Percentiles rank a stretch among this genome's conserved stretches.
Evolutionary conservation across 192 early-diverging fungal genomes (phyloP).

Genomic region (Helicostylum pulchrum): DNA sequence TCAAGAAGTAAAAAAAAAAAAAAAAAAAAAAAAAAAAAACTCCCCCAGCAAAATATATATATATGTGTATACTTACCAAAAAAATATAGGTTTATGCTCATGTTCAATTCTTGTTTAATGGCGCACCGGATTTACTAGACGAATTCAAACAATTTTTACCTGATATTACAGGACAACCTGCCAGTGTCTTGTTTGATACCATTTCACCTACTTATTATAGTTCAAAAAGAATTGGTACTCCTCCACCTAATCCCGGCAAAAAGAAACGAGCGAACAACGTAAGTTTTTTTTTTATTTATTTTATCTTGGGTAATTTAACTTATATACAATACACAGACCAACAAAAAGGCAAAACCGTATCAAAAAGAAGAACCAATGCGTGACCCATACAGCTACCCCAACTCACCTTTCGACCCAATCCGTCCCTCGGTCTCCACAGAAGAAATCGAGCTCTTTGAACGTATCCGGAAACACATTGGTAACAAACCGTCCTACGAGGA

Average conservation of each 20-base stretch:
- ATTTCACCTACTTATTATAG: neutral
- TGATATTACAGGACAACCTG: constrained; percentile 67
- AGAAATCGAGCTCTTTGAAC: constrained; percentile 94
- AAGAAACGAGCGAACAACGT: constrained; percentile 29
- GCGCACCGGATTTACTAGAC: constrained; percentile 84
- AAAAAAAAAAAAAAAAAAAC: no score
- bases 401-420: constrained; percentile 25
- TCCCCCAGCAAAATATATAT: neutral
- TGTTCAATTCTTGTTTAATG: constrained; percentile 85
- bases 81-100: constrained; percentile 80
- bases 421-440: constrained; percentile 55
- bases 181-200: constrained; percentile 9
- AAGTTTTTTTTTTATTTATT: neutral
- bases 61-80: neutral
- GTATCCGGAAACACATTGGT: constrained; percentile 80
- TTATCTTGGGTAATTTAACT: neutral
- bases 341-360: constrained; percentile 18
- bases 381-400: constrained; percentile 14
- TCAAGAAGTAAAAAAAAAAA: constrained; percentile 65
- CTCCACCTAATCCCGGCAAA: constrained; percentile 4
- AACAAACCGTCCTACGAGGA: constrained; percentile 91
- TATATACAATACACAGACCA: neutral
- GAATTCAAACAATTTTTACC: constrained; percentile 99
- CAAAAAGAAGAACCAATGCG: constrained; percentile 12
- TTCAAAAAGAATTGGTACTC: neutral